Percentiles rank a stretch among this genome's conserved stretches.
Evolutionary conservation across 768 basidiomycete genomes (phyloP).

Genomic region (Tylopilus balloui): DNA sequence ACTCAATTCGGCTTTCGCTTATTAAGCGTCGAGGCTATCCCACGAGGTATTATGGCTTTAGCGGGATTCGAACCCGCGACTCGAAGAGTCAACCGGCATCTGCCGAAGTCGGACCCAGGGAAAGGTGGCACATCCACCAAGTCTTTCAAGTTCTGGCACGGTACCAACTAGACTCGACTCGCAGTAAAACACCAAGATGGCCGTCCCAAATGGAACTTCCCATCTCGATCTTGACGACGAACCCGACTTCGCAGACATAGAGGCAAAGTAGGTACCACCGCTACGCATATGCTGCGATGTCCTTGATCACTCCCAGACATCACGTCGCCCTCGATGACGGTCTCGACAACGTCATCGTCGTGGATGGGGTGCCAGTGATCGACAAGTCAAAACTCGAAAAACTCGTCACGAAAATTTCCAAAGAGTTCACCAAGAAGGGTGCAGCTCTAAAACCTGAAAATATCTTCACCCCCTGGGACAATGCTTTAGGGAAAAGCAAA

Average conservation of each 20-base stretch:
- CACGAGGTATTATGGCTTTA: too few species aligned
- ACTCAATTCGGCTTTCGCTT: too few species aligned
- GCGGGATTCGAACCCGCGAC: too few species aligned
- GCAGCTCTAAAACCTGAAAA: slow-evolving; percentile 69
- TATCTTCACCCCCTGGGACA: slow-evolving; percentile 87
- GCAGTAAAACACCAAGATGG: slow-evolving; percentile 36
- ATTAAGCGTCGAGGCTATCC: too few species aligned
- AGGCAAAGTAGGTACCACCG: slow-evolving; percentile 59
- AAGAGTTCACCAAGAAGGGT: slow-evolving; percentile 82
- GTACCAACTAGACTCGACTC: not conserved
- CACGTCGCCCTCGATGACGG: slow-evolving; percentile 78
- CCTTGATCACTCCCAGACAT: slow-evolving; percentile 53
- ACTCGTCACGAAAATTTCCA: slow-evolving; percentile 74
- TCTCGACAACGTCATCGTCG: slow-evolving; percentile 86
- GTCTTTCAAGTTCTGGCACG: not conserved
- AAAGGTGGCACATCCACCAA: too few species aligned
- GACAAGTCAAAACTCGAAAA: slow-evolving; percentile 81
- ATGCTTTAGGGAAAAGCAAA: slow-evolving; percentile 78
- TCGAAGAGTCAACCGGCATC: too few species aligned
- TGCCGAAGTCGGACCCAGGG: too few species aligned
- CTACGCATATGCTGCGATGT: not conserved
- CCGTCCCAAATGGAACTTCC: slow-evolving; percentile 35
- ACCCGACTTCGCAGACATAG: slow-evolving; percentile 87
- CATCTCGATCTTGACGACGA: slow-evolving; percentile 47
- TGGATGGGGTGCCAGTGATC: slow-evolving; percentile 90